Evolutionary conservation across 2,329 filamentous ascomycete genomes (phyloP), one percentile per base, ranked within the genome.

Genomic region (Aspergillus tanneri): DNA sequence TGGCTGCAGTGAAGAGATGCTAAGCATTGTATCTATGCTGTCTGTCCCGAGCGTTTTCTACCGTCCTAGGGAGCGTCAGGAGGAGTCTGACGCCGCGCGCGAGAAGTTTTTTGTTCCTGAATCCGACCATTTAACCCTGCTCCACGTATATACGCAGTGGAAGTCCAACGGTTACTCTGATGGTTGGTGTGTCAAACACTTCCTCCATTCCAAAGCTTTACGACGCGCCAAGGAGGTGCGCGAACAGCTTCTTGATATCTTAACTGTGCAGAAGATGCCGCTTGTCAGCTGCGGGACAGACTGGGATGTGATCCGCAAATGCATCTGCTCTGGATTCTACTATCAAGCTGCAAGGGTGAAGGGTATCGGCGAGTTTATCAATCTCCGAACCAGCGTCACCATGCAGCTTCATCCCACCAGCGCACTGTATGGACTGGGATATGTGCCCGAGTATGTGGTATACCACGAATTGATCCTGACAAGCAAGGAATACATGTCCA

Each of bases 61-160:
- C 73, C 84, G 95, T 5, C 93, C 93, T 3, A 96, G 95, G 67
- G 95, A 99, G 70, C 86, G 93, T 1, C 88, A 96, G 62, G 93
- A 99, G 65, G 93, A 99, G 73, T 93, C 92, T 5, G 93, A 99
- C 63, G 85, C 91, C 0, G 91, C 93, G 25, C 84, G 92, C 22
- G 93, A 99, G 68, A 97, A 97, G 69, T 99, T 99, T 71, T 97
- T 96, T 73, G 93, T 99, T 6, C 90, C 93, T 22, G 93, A 99
- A 71, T 96, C 90, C 2, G 93, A 99, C 67, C 93, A 99, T 67
- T 77, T 99, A 32, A 99, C 93, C 0, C 87, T 96, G 35, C 82
- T 99, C 3, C 91, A 97, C 64, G 93, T 99, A 1, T 99, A 95
- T 72, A 86, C 86, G 6, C 92, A 96, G 65, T 99, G 93, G 93